These are phyloP conservation scores for Protomyces pachydermus DNA, from an alignment of 1,139 yeast species.

Conservation along the genomic window DNA sequence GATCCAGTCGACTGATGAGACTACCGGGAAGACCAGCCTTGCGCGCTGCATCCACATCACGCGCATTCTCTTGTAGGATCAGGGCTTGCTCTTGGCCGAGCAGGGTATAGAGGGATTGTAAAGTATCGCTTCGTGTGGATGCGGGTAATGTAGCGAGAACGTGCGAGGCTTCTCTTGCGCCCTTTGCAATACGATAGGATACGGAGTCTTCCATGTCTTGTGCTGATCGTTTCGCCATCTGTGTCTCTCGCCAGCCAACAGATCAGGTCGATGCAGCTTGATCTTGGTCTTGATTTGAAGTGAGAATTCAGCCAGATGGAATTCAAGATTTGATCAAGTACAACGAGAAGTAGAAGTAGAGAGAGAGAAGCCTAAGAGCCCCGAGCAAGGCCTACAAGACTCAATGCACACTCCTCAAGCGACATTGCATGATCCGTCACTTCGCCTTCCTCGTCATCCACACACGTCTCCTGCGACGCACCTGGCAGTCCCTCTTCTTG, in stretches of 20 bases:
- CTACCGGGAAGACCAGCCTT: slow-evolving; percentile 51
- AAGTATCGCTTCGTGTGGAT: slow-evolving; percentile 67
- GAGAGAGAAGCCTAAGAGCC: background rate
- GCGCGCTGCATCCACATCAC: slow-evolving; percentile 69
- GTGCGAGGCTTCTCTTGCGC: slow-evolving; percentile 14
- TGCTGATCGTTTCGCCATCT: background rate
- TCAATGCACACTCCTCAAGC: slow-evolving; percentile 21
- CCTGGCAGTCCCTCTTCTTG: background rate
- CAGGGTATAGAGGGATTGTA: slow-evolving; percentile 65
- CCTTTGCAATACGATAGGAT: slow-evolving; percentile 6
- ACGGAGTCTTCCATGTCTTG: slow-evolving; percentile 1
- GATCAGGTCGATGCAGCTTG: too few relatives aligned
- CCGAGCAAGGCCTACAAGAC: slow-evolving; percentile 16
- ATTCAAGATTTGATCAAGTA: background rate
- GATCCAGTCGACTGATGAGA: slow-evolving; percentile 74
- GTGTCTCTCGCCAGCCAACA: too few relatives aligned
- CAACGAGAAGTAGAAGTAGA: background rate
- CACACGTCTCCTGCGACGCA: background rate
- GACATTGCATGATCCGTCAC: slow-evolving; percentile 2
- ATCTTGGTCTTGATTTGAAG: too few relatives aligned
- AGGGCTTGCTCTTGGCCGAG: slow-evolving; percentile 53
- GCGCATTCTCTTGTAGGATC: slow-evolving; percentile 65
- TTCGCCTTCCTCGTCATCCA: background rate
- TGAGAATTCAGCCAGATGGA: too few relatives aligned
- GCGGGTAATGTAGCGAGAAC: slow-evolving; percentile 41